A percentile compares a stretch with the other conserved stretches of the same genome.
These are phyloP conservation scores for Penicillium italicum DNA, from an alignment of 2,329 filamentous ascomycete species.

Conservation along the genomic window DNA sequence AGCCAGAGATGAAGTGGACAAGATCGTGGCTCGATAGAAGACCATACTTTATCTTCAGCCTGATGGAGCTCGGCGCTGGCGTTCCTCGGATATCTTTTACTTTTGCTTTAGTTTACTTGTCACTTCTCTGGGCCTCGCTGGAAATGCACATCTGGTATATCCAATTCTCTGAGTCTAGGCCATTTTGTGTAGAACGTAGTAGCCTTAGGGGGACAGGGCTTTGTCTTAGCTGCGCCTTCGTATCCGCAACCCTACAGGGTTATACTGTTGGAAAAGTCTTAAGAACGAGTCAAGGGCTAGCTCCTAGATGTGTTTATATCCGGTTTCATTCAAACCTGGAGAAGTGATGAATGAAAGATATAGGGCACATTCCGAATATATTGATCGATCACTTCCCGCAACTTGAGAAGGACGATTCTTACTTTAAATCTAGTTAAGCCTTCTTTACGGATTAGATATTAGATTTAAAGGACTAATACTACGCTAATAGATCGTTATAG, in stretches of 20 bases:
- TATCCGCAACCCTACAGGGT: not conserved
- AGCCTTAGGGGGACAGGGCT: not conserved
- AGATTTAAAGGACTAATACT: too few species aligned
- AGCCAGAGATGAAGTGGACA: conserved; percentile 78
- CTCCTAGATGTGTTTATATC: not conserved
- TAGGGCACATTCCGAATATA: conserved; percentile 13
- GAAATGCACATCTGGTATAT: not conserved
- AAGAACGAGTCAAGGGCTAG: not conserved
- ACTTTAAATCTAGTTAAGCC: too few species aligned
- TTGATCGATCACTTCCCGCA: conserved; percentile 5
- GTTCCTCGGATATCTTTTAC: not conserved
- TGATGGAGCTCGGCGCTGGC: not conserved
- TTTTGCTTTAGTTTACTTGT: not conserved
- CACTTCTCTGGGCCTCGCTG: not conserved
- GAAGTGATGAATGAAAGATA: conserved; percentile 1
- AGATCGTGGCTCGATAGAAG: conserved; percentile 60
- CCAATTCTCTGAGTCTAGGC: not conserved
- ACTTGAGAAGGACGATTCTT: not conserved
- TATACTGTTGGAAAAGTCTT: not conserved
- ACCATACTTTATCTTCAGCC: not conserved
- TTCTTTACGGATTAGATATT: too few species aligned
- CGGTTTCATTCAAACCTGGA: not conserved
- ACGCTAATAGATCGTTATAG: too few species aligned
- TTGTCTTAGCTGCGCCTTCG: not conserved
- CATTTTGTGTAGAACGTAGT: not conserved